phyloP scores from a whole-genome alignment of 2,329 filamentous ascomycete genomes.

The Aureobasidium sp. region DNA sequence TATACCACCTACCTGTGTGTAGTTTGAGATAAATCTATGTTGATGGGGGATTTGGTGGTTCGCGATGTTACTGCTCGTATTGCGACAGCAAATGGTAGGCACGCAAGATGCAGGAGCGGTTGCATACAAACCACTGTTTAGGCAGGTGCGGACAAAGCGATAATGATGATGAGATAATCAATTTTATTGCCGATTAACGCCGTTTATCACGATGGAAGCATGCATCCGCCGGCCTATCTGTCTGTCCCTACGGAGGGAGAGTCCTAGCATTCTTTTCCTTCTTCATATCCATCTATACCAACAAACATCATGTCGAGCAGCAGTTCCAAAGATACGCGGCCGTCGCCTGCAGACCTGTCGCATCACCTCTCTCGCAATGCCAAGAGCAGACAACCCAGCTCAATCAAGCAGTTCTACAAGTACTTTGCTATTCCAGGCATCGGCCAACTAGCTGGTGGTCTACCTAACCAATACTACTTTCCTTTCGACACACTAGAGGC shows the following conservation, averaged over 20 bases:
- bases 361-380: constrained; percentile 70
- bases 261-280: not conserved
- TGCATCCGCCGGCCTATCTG: not conserved
- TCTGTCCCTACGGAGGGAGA: not conserved
- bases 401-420: constrained; percentile 77
- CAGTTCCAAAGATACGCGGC: constrained; percentile 18
- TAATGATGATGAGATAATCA: constrained; percentile 1
- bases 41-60: not conserved
- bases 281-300: not conserved
- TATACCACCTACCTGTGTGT: not conserved
- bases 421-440: constrained; percentile 62
- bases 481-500: constrained; percentile 88
- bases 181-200: not conserved
- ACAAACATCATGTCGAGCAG: not conserved
- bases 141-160: not conserved
- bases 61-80: not conserved
- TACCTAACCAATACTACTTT: constrained; percentile 75
- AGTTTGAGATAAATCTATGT: not conserved
- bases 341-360: constrained; percentile 62
- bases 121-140: not conserved
- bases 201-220: not conserved
- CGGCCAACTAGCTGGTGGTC: constrained; percentile 53
- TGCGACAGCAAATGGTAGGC: not conserved
- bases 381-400: constrained; percentile 54
- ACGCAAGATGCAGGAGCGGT: not conserved